Conservation (phyloP, 2,329 filamentous ascomycete species). For the Exophiala oligosperma region DNA sequence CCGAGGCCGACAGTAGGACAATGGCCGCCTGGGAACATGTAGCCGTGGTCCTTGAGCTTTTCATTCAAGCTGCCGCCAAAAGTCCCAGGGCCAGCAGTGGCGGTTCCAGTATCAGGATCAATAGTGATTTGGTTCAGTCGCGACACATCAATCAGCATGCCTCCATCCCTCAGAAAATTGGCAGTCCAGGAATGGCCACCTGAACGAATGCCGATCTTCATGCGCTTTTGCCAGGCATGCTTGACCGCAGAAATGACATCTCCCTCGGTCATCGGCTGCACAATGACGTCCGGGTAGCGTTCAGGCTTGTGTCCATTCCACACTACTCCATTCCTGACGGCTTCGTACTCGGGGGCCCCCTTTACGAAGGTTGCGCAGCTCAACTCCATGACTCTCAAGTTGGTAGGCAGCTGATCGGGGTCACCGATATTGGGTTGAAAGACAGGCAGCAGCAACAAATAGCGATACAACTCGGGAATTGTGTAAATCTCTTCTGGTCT, state of each 20-base stretch:
- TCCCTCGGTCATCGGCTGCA: slow-evolving; percentile 38
- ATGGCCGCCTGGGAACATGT: slow-evolving; percentile 56
- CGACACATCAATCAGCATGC: slow-evolving; percentile 46
- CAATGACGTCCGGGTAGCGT: slow-evolving; percentile 44
- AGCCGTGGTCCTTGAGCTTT: slow-evolving; percentile 32
- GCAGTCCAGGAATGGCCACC: slow-evolving; percentile 54
- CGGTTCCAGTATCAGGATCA: slow-evolving; percentile 40
- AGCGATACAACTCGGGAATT: too few relatives aligned
- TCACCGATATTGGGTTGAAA: too few relatives aligned
- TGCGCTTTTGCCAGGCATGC: slow-evolving; percentile 38
- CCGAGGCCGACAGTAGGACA: slow-evolving; percentile 60
- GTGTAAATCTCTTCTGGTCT: too few relatives aligned
- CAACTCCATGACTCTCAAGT: too few relatives aligned
- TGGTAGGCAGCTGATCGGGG: too few relatives aligned
- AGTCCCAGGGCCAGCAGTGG: slow-evolving; percentile 48
- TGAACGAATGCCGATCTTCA: slow-evolving; percentile 48
- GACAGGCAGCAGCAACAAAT: too few relatives aligned
- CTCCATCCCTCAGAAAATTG: slow-evolving; percentile 51
- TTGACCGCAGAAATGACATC: slow-evolving; percentile 42
- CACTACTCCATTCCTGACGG: slow-evolving; percentile 42
- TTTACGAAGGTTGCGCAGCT: not conserved
- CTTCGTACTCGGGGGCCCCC: slow-evolving; percentile 33
- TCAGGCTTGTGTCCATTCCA: slow-evolving; percentile 47
- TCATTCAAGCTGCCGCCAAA: slow-evolving; percentile 41
- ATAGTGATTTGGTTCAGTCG: slow-evolving; percentile 42